Conservation (phyloP, 2,329 filamentous ascomycete genomes). For the Penicillium sclerotigenum region DNA sequence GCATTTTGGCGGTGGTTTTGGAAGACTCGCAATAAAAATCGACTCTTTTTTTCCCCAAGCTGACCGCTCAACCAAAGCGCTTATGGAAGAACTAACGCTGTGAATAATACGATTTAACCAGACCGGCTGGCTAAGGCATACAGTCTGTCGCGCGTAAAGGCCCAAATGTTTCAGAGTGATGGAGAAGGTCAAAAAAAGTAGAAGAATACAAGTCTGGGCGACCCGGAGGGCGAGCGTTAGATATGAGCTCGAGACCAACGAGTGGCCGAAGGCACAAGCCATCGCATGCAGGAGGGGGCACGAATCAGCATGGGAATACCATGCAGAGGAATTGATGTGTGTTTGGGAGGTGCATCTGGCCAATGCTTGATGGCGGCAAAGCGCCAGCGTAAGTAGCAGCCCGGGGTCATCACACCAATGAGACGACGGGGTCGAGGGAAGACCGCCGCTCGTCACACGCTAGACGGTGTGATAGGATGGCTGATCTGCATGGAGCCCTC, state of each 20-base stretch:
- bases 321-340: conserved; percentile 24
- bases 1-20: conserved; percentile 31
- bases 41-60: neutral
- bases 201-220: conserved; percentile 20
- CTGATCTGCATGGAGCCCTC: conserved; percentile 26
- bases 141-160: conserved; percentile 30
- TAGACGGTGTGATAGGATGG: conserved; percentile 33
- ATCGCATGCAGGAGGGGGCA: conserved; percentile 31
- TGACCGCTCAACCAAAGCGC: conserved; percentile 5
- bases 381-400: conserved; percentile 30
- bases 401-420: conserved; percentile 29
- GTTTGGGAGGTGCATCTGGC: conserved; percentile 34
- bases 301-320: conserved; percentile 24
- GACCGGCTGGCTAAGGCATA: conserved; percentile 38
- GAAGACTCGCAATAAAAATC: neutral
- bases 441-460: conserved; percentile 34
- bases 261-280: conserved; percentile 11
- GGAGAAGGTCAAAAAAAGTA: conserved; percentile 11
- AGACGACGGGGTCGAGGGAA: conserved; percentile 16
- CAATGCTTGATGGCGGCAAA: conserved; percentile 34
- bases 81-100: neutral
- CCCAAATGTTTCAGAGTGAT: conserved; percentile 14
- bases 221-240: conserved; percentile 26
- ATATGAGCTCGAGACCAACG: conserved; percentile 28
- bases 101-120: conserved; percentile 28